Percentiles rank a stretch among this genome's conserved stretches.
Conservation (phyloP, 2,329 filamentous ascomycete species). For the Penicillium nordicum region DNA sequence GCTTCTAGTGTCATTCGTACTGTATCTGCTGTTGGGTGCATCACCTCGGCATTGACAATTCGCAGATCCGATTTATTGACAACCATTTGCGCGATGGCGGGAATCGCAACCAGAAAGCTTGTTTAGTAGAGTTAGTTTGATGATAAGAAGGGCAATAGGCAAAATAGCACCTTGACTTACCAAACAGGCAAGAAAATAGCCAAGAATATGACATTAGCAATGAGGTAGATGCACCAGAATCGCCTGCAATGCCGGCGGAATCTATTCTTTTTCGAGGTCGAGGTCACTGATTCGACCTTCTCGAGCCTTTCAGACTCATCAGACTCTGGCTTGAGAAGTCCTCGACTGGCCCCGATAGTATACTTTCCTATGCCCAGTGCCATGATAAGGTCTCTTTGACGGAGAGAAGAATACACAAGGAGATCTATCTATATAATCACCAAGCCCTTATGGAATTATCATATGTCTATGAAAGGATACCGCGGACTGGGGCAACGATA, state of each 20-base stretch:
- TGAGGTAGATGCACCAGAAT: conserved; percentile 47
- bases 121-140: not conserved
- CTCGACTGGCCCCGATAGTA: conserved; percentile 15
- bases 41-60: conserved; percentile 26
- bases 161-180: conserved; percentile 32
- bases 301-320: conserved; percentile 6
- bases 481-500: not conserved
- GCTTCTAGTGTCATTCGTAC: conserved; percentile 20
- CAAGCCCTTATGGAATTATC: not conserved
- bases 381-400: not conserved
- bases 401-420: not conserved
- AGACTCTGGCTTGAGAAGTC: conserved; percentile 9
- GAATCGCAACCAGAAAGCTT: conserved; percentile 49
- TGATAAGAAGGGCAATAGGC: not conserved
- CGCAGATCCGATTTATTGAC: conserved; percentile 44
- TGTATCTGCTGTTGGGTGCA: conserved; percentile 20
- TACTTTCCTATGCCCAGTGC: conserved; percentile 3
- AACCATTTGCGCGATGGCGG: conserved; percentile 47
- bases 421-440: not conserved
- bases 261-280: conserved; percentile 29
- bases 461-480: conserved; percentile 4
- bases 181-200: conserved; percentile 48
- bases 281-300: conserved; percentile 13
- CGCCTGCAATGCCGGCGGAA: conserved; percentile 42
- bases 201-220: conserved; percentile 42